Base-by-base conservation (phyloP, 345 rosid species). In the Euphorbia tirucalli region DNA sequence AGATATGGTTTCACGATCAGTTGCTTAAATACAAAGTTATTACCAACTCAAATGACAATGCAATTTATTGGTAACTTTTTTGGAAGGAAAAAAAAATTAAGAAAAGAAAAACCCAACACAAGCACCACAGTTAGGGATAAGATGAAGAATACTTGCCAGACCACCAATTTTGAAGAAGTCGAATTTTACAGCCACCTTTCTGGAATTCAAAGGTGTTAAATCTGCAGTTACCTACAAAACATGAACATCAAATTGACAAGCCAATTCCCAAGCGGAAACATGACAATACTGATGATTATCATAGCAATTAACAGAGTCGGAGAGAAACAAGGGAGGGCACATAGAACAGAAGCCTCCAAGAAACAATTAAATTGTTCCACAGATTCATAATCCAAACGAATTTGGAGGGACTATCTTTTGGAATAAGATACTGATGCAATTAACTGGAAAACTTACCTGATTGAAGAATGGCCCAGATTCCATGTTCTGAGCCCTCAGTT, bases 401-500 rank as follows among this genome's bases (percentile, higher is more conserved):
- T 18, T 7, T 48, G 61, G 52, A 71, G 35, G 22, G 27, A 3
- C 4, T 21, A 66, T 14, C 3, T 39, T 54, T 56, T 24, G 30
- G 14, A 25, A 56, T 22, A 21, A 22, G 61, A 24, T 24, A 59
- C 15, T 59, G n/a, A 49, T 49, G 55, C 19, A 49, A 49, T 4
- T 0, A 50, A 58, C 21, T 18, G 11, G 48, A 27, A 66, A 24
- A 66, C 22, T 57, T 71, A 89, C 98, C 92, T 91, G 95, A 73
- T 90, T 88, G 83, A 81, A 94, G 85, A 90, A 88, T 59, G 98
- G 98, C 85, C 87, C 83, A 49, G 97, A 87, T 77, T 94, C 98
- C 97, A 90, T 80, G 73, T 90, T 90, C 73, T 94, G 97, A 18
- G 89, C 96, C 78, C 94, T 81, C 4, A 93, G 74, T 4, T 92